Conservation (phyloP, 1,284 basidiomycete species). For the Marasmius oreades region DNA sequence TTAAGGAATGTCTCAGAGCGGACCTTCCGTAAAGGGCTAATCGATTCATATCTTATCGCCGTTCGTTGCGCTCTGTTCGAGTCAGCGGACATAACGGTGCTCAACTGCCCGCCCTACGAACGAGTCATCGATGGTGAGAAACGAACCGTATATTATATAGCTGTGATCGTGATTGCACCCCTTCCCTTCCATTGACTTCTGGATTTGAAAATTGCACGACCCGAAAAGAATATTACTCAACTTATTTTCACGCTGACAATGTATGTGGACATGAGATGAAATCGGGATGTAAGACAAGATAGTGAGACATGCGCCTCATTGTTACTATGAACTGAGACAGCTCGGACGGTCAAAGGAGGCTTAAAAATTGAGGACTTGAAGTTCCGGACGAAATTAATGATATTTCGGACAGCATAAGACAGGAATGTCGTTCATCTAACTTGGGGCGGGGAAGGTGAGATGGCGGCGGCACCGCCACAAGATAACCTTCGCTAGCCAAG, state of each 20-base stretch:
- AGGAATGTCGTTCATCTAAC: not conserved
- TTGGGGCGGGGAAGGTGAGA: not conserved
- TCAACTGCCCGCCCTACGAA: not conserved
- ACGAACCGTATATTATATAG: not conserved
- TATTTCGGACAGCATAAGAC: not conserved
- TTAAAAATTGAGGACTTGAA: not conserved
- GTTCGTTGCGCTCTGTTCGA: not conserved
- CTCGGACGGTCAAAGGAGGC: not conserved
- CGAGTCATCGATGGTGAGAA: no score
- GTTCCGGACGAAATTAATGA: not conserved
- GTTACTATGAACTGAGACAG: not conserved
- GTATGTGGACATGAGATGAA: no score
- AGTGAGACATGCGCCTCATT: not conserved
- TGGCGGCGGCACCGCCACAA: not conserved
- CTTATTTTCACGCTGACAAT: no score
- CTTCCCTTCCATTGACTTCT: no score
- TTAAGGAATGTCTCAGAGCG: not conserved
- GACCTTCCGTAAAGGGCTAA: not conserved
- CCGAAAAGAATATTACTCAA: no score
- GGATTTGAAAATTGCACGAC: no score
- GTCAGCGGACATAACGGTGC: not conserved
- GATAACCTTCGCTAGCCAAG: constrained; percentile 9
- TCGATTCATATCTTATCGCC: not conserved
- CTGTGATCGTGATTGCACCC: no score
- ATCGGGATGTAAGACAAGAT: not conserved